These are phyloP conservation scores for Solanum commersonii DNA, from an alignment of 257 asterid species.

Conservation along the genomic window DNA sequence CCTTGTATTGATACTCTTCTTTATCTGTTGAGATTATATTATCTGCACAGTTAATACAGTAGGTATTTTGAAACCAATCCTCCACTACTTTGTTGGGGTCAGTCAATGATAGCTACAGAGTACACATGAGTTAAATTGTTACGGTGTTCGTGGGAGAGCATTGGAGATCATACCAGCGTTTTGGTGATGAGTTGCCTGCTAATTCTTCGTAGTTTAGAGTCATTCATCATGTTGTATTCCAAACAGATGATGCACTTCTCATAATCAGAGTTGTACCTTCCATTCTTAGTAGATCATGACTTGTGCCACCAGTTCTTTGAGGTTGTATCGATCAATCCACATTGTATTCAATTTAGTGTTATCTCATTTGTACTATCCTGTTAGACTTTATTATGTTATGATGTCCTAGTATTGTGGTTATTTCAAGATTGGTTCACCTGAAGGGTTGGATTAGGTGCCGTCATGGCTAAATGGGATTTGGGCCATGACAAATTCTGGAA, in stretches of 20 bases:
- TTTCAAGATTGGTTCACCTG: not conserved
- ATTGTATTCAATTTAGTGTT: not conserved
- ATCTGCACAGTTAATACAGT: not conserved
- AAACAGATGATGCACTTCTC: not conserved
- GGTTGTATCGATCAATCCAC: not conserved
- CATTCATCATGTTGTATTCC: not conserved
- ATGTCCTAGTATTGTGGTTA: not conserved
- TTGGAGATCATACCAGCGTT: not conserved
- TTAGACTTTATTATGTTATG: not conserved
- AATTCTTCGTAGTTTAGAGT: not conserved
- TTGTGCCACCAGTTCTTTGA: not conserved
- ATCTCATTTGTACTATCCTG: not conserved
- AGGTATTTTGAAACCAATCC: not conserved
- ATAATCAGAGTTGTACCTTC: not conserved
- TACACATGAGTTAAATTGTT: not conserved
- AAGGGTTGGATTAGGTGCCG: not conserved
- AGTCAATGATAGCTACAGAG: not conserved
- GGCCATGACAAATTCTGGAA: not conserved
- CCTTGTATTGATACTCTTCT: not conserved
- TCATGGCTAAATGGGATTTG: not conserved
- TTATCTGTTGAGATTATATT: not conserved
- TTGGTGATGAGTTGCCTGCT: not conserved
- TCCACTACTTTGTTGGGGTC: not conserved
- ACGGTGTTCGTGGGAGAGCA: not conserved
- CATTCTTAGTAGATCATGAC: not conserved